Evolutionary conservation across 2,329 filamentous ascomycete genomes (phyloP), one percentile per base, ranked within the genome.

Genomic region (Pestalotiopsis sp.): DNA sequence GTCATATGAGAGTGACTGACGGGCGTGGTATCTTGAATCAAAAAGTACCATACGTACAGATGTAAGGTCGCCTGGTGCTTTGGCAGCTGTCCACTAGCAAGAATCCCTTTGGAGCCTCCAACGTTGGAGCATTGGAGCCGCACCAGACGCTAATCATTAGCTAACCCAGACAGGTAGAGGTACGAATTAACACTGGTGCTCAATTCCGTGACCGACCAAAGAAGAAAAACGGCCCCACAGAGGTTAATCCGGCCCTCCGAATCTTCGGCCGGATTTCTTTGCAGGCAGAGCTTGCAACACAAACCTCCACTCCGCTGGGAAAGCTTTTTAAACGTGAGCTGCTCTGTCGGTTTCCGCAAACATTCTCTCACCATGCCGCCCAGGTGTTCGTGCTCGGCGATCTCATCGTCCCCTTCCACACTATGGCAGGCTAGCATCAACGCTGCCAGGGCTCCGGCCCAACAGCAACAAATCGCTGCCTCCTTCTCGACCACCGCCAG

Each of bases 401-500:
- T 64, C 58, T 56, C 68, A 17, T 57, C 68, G 57, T 65, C 65
- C 56, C 58, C 68, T 13, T 69, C 68, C 39, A 26, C 65, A 39
- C 56, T 69, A 52, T 39, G 64, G 14, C 62, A 67, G 30, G n/a
- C 40, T 26, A 57, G 38, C 48, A 26, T n/a, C n/a, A 20, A n/a
- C 5, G 64, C 55, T 44, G n/a, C 26, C 17, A 65, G 30, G 52
- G 55, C 39, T 14, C 30, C 52, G 17, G 24, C 35, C 11, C 55
- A 66, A 6, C 64, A 65, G 10, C 52, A 24, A 20, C 56, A 59
- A 52, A 20, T 44, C 61, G 60, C 22, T 48, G 65, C 64, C 30
- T 35, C 59, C 17, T 68, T 68, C 61, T 69, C 65, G 24, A 67
- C 68, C 56, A 69, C 68, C 6, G 22, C 65, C 6, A 48, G 24